Base-by-base conservation (phyloP, 495 filamentous ascomycete species). In the Aspergillus kassunensis region DNA sequence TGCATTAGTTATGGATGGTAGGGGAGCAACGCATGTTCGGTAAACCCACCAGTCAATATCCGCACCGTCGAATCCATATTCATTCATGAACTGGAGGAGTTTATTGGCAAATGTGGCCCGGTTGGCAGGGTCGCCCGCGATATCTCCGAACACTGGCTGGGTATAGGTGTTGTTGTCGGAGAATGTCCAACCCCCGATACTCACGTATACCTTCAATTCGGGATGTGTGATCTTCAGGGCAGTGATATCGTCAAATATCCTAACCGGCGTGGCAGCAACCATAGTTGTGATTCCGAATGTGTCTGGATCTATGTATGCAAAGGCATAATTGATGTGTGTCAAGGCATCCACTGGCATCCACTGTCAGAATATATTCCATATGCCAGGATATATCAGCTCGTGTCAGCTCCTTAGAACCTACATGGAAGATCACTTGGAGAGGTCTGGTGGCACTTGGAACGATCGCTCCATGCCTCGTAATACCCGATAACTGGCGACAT, bases 61-160 rank as follows among this genome's bases (percentile, higher is more conserved):
- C 6, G 80, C 66, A 6, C 78, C 79, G 43, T 82, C 72, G 44
- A 81, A 79, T 1, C 62, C 73, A 40, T 74, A 75, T 20, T 58
- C 37, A 1, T 60, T 36, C 67, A 78, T 71, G 49, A 73, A 78
- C 1, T 13, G 21, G 1, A 55, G 37, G 0, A 81, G 45, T 6
- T 63, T 62, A 0, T 27, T 36, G 25, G 74, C 61, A 46, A 82
- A 82, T 4, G 30, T 57, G 1, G 36, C 11, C 10, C 68, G 69
- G 13, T 67, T 71, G 33, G 16, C 49, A 43, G 7, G 63, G 46
- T 51, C n/a, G n/a, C n/a, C n/a, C n/a, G n/a, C n/a, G n/a, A n/a
- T n/a, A n/a, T 71, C 69, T 6, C 47, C 42, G 13, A 60, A 31
- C n/a, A 6, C 6, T 6, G 15, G 24, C 40, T 9, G 12, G 30